These are phyloP conservation scores for Excoecaria agallocha DNA, from an alignment of 345 rosid genomes.

Conservation along the genomic window DNA sequence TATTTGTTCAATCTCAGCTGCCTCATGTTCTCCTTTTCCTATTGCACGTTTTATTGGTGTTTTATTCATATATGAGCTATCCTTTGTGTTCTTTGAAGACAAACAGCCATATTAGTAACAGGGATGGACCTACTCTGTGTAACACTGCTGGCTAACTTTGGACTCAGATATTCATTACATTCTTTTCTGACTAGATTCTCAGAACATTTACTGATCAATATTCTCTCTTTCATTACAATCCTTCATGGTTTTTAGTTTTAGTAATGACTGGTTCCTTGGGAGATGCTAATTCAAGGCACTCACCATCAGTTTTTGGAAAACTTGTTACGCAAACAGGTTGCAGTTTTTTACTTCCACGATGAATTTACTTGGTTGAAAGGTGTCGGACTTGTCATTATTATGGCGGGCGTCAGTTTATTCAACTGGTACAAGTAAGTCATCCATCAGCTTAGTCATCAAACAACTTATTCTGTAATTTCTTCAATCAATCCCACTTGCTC, in stretches of 20 bases:
- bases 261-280: neutral
- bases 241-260: neutral
- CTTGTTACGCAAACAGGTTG: conserved; percentile 58
- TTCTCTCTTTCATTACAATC: neutral
- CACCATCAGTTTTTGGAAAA: no score
- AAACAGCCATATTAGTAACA: neutral
- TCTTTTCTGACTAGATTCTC: neutral
- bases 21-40: neutral
- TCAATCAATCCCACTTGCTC: neutral
- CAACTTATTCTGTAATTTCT: neutral
- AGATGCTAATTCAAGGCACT: neutral
- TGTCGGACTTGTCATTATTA: conserved; percentile 71
- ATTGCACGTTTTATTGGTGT: neutral
- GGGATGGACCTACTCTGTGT: neutral
- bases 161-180: neutral
- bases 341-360: conserved; percentile 94
- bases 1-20: neutral
- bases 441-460: conserved; percentile 4
- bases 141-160: neutral
- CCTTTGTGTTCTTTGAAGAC: neutral
- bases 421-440: conserved; percentile 98
- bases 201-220: neutral
- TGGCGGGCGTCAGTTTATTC: conserved; percentile 88
- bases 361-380: conserved; percentile 96
- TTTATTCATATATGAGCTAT: neutral